Percentiles rank a stretch among this genome's conserved stretches.
These are phyloP conservation scores for Aspergillus carbonarius DNA, from an alignment of 2,329 filamentous ascomycete species.

Conservation along the genomic window DNA sequence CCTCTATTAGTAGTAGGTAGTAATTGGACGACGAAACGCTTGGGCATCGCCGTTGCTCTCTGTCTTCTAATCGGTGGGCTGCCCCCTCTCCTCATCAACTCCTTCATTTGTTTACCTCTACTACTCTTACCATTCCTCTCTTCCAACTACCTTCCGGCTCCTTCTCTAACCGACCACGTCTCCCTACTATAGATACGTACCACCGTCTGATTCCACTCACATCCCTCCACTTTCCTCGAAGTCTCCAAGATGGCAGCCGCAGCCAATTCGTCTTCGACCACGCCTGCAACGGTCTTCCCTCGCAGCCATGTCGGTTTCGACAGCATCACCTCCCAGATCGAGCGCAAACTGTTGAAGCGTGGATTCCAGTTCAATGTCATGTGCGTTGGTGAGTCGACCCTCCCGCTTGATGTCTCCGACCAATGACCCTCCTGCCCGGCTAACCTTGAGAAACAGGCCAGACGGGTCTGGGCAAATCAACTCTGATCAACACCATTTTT, in stretches of 20 bases:
- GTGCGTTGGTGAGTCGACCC: slow-evolving; percentile 79
- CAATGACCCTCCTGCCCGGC: too few relatives aligned
- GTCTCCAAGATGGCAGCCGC: slow-evolving; percentile 64
- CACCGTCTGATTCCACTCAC: slow-evolving; percentile 7
- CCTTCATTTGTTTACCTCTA: slow-evolving; percentile 12
- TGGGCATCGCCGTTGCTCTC: background rate
- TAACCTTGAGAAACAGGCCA: slow-evolving; percentile 63
- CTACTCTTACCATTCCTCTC: slow-evolving; percentile 15
- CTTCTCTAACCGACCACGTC: slow-evolving; percentile 20
- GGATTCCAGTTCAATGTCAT: slow-evolving; percentile 99
- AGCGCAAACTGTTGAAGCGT: slow-evolving; percentile 99
- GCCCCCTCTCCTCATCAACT: background rate
- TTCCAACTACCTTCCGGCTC: slow-evolving; percentile 22
- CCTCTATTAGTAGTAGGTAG: background rate
- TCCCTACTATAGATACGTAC: slow-evolving; percentile 7
- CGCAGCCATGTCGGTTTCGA: slow-evolving; percentile 99
- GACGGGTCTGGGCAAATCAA: slow-evolving; percentile 98
- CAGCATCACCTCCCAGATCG: slow-evolving; percentile 99
- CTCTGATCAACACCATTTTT: slow-evolving; percentile 99
- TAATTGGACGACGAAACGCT: background rate
- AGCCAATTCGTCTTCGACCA: slow-evolving; percentile 54
- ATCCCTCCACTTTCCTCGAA: slow-evolving; percentile 15
- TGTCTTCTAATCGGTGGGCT: background rate
- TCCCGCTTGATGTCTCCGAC: background rate
- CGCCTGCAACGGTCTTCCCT: slow-evolving; percentile 66